Evolutionary conservation across 2,329 filamentous ascomycete species (phyloP).

Genomic region (Trichoderma sp.): DNA sequence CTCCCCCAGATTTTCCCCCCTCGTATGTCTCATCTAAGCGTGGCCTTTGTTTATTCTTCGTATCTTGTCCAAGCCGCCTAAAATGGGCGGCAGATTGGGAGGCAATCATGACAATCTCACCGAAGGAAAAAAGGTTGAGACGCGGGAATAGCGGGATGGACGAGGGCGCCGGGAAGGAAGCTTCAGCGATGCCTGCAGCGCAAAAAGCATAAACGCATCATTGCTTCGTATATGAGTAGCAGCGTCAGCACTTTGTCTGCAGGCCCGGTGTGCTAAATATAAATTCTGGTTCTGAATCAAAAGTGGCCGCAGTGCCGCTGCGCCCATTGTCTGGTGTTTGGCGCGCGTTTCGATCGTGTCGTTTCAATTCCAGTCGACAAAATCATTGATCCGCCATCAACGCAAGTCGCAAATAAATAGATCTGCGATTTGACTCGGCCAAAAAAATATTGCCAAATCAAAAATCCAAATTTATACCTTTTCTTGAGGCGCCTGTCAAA

Average conservation of each 20-base stretch:
- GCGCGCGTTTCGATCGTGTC: not conserved
- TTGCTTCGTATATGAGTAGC: not conserved
- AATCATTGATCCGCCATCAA: not conserved
- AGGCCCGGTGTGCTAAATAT: not conserved
- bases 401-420: not conserved
- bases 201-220: not conserved
- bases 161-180: not conserved
- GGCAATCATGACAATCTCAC: not conserved
- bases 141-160: not conserved
- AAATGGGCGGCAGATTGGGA: not conserved
- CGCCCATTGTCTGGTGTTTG: slow-evolving; percentile 1
- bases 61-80: not conserved
- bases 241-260: slow-evolving; percentile 10
- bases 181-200: slow-evolving; percentile 1
- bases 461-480: not conserved
- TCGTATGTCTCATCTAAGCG: slow-evolving; percentile 22
- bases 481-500: not conserved
- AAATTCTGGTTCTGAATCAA: not conserved
- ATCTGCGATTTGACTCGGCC: not conserved
- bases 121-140: not conserved
- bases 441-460: not conserved
- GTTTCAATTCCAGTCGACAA: not conserved
- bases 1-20: slow-evolving; percentile 11
- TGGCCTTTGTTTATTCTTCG: slow-evolving; percentile 5
- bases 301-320: not conserved